Evolutionary conservation across 495 filamentous ascomycete genomes (phyloP).

Genomic region (Penicillium lagena): DNA sequence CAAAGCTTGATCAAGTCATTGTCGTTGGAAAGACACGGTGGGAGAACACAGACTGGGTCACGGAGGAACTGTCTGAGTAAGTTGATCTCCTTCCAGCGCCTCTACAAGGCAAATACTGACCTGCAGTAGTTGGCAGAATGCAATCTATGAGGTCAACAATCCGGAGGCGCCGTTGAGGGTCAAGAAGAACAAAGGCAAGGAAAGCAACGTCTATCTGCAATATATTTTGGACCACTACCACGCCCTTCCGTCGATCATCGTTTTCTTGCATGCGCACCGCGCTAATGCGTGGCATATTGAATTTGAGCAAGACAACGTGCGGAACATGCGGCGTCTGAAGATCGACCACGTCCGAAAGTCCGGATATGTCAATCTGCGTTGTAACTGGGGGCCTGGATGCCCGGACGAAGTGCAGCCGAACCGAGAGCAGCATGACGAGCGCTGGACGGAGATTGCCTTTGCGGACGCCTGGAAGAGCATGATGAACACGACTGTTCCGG

Average conservation of each 20-base stretch:
- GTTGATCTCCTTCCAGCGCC: background rate
- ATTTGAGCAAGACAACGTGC: constrained; percentile 38
- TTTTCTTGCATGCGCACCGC: constrained; percentile 44
- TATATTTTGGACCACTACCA: constrained; percentile 47
- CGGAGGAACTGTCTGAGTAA: constrained; percentile 33
- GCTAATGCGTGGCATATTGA: constrained; percentile 32
- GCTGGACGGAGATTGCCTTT: constrained; percentile 19
- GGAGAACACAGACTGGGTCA: constrained; percentile 37
- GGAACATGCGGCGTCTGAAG: constrained; percentile 29
- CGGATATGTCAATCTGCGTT: constrained; percentile 47
- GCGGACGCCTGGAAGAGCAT: constrained; percentile 33
- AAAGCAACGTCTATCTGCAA: constrained; percentile 43
- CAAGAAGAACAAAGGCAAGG: constrained; percentile 41
- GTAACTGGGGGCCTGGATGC: constrained; percentile 39
- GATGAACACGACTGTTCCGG: constrained; percentile 41
- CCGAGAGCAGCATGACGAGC: constrained; percentile 10
- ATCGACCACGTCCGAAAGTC: constrained; percentile 31
- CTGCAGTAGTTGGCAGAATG: constrained; percentile 32
- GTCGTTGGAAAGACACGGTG: constrained; percentile 30
- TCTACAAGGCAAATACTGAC: background rate
- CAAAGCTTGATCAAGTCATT: constrained; percentile 25
- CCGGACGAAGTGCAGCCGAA: constrained; percentile 34
- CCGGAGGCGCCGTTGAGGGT: constrained; percentile 33
- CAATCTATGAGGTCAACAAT: constrained; percentile 57
- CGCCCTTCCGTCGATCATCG: constrained; percentile 37